Conservation (phyloP, 495 filamentous ascomycete species). For the Aeminium ludgeri region DNA sequence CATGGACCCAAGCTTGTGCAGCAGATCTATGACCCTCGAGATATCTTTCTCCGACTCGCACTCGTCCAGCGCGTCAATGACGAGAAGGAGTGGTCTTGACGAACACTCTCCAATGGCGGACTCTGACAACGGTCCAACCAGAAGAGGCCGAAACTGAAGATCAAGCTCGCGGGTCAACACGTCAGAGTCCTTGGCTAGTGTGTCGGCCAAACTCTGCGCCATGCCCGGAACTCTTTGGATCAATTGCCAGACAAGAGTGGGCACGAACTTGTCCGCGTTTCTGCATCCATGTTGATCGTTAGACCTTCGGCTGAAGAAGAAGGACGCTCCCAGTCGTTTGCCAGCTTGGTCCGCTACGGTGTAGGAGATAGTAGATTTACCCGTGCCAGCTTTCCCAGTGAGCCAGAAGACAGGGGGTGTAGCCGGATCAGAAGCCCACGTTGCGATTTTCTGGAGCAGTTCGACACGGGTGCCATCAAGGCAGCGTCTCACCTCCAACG, state of each 20-base stretch:
- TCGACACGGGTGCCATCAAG: constrained; percentile 15
- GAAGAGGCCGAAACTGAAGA: too few species aligned
- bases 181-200: too few species aligned
- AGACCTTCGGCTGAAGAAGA: constrained; percentile 17
- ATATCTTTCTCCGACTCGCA: constrained; percentile 18
- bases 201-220: too few species aligned
- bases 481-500: constrained; percentile 2
- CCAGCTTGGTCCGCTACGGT: constrained; percentile 10
- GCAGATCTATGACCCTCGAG: constrained; percentile 9
- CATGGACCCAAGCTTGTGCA: constrained; percentile 1
- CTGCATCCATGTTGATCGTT: constrained; percentile 4
- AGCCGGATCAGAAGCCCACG: constrained; percentile 12
- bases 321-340: constrained; percentile 14
- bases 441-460: constrained; percentile 14
- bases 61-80: constrained; percentile 24
- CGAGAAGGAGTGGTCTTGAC: constrained; percentile 10
- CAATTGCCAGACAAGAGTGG: constrained; percentile 9
- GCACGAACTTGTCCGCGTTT: constrained; percentile 9
- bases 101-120: background rate
- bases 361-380: constrained; percentile 21
- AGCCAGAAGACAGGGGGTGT: constrained; percentile 24
- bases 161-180: too few species aligned
- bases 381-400: constrained; percentile 18
- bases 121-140: background rate
- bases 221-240: too few species aligned